Percentiles rank a stretch among this genome's conserved stretches.
phyloP scores from a whole-genome alignment of 1,284 basidiomycete species.

The Cryptococcus depauperatus region DNA sequence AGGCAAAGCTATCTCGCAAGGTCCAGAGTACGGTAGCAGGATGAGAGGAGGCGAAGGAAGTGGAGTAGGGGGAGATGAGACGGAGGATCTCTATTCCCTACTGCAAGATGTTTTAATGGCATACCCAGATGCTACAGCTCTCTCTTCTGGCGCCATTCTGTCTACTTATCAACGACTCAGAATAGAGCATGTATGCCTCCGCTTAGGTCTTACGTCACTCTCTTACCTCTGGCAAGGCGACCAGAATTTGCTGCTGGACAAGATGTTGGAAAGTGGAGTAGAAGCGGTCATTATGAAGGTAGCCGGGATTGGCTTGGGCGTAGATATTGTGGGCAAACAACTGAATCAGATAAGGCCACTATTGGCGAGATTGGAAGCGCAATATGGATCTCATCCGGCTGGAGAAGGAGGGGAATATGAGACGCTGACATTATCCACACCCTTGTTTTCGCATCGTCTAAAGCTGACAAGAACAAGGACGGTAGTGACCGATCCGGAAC shows the following conservation, averaged over 20 bases:
- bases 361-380: constrained; percentile 61
- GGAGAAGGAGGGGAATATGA: constrained; percentile 99
- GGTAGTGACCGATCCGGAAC: constrained; percentile 53
- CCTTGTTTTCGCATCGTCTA: constrained; percentile 75
- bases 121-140: constrained; percentile 77
- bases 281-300: constrained; percentile 89
- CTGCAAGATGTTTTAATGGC: constrained; percentile 68
- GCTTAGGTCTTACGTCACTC: constrained; percentile 72
- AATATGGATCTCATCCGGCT: constrained; percentile 88
- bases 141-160: constrained; percentile 92
- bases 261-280: constrained; percentile 77
- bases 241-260: constrained; percentile 70
- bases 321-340: constrained; percentile 69
- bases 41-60: constrained; percentile 38
- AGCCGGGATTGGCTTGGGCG: constrained; percentile 81
- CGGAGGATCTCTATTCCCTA: constrained; percentile 83
- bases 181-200: constrained; percentile 92
- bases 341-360: constrained; percentile 67
- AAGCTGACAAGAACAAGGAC: constrained; percentile 58
- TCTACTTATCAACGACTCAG: constrained; percentile 95
- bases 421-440: constrained; percentile 81
- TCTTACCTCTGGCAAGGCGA: constrained; percentile 91
- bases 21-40: constrained; percentile 71
- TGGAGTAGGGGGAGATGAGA: constrained; percentile 76
- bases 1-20: constrained; percentile 73